These are phyloP conservation scores for Camellia sinensis DNA, from an alignment of 148 eudicot genomes.

Conservation along the genomic window DNA sequence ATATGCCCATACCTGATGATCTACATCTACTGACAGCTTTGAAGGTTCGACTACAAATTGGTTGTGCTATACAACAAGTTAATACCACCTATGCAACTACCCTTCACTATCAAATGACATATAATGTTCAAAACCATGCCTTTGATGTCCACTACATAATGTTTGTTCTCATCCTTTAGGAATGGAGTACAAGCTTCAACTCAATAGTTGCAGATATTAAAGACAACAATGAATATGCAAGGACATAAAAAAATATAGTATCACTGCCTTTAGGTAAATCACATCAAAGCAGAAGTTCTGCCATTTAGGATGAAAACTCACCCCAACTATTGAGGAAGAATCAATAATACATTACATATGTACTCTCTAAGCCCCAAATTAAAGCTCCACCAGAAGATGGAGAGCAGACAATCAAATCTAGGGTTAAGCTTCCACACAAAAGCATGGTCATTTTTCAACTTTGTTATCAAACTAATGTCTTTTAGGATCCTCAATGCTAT, in stretches of 20 bases:
- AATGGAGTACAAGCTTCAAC: too few species aligned
- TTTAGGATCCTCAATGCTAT: neutral
- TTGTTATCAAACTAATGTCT: neutral
- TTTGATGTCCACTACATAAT: neutral
- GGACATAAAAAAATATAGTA: neutral
- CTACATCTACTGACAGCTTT: too few species aligned
- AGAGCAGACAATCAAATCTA: neutral
- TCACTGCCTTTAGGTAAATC: neutral
- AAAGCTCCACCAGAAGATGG: neutral
- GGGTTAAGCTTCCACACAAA: neutral
- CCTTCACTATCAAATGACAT: too few species aligned
- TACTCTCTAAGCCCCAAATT: neutral
- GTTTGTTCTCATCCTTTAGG: neutral
- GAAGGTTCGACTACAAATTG: too few species aligned
- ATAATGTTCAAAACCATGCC: too few species aligned
- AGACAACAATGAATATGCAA: neutral
- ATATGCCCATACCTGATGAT: too few species aligned
- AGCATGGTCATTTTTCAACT: neutral
- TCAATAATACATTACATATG: too few species aligned
- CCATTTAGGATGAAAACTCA: neutral
- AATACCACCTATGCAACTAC: too few species aligned
- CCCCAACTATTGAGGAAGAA: neutral
- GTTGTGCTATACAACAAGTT: too few species aligned
- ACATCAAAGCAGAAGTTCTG: neutral
- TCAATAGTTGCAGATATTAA: neutral